phyloP scores from a whole-genome alignment of 257 asterid genomes.

The Penstemon eatonii region DNA sequence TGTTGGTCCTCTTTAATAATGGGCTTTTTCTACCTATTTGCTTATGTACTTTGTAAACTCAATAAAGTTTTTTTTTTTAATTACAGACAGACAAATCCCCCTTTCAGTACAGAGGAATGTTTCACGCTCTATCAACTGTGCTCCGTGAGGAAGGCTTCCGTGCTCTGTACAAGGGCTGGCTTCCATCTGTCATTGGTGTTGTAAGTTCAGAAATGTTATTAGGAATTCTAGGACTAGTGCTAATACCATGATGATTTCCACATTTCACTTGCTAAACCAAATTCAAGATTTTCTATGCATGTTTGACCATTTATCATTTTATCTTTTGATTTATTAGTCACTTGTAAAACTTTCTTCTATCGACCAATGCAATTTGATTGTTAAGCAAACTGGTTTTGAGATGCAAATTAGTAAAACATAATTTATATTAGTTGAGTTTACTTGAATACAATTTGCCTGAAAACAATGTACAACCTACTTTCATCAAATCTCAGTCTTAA shows the following conservation, averaged over 20 bases:
- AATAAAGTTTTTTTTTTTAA: constrained; percentile 6
- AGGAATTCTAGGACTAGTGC: constrained; percentile 21
- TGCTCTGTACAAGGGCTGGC: constrained; percentile 98
- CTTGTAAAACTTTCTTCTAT: too few species aligned
- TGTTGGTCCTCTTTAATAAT: constrained; percentile 9
- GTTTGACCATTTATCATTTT: too few species aligned
- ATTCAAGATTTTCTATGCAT: too few species aligned
- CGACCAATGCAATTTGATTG: too few species aligned
- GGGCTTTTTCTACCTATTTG: constrained; percentile 1
- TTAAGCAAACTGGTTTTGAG: not conserved
- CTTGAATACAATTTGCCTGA: too few species aligned
- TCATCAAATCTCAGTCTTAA: too few species aligned
- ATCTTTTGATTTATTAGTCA: too few species aligned
- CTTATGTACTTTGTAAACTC: constrained; percentile 7
- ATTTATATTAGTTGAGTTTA: not conserved
- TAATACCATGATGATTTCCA: constrained; percentile 2
- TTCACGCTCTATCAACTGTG: constrained; percentile 90
- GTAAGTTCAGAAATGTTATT: constrained; percentile 52
- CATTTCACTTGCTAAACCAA: too few species aligned
- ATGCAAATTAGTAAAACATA: not conserved
- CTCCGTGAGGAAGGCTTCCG: constrained; percentile 98
- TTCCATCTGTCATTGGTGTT: constrained; percentile 98
- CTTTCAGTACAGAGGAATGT: constrained; percentile 88
- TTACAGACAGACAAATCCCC: constrained; percentile 89
- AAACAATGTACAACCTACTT: too few species aligned